A percentile compares a stretch with the other conserved stretches of the same genome.
phyloP scores from a whole-genome alignment of 2,329 filamentous ascomycete genomes.

The Reticulascus tulasneorum region DNA sequence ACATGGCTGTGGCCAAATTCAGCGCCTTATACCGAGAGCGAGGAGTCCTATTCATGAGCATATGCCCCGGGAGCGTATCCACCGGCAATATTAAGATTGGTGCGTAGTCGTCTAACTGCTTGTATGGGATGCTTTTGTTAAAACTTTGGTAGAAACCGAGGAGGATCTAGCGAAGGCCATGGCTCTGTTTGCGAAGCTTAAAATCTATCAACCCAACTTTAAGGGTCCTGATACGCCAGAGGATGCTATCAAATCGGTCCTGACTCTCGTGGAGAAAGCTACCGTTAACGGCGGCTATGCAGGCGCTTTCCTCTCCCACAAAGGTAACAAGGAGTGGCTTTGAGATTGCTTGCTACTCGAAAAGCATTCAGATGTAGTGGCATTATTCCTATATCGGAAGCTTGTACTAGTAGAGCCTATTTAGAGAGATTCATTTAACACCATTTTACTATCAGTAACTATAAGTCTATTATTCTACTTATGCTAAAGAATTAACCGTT shows the following conservation, averaged over 20 bases:
- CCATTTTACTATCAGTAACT: no score
- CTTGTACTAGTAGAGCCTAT: no score
- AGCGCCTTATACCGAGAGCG: slow-evolving; percentile 42
- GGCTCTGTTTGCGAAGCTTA: slow-evolving; percentile 24
- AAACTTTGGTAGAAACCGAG: slow-evolving; percentile 15
- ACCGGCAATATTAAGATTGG: no score
- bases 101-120: not conserved
- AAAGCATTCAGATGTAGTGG: no score
- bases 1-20: slow-evolving; percentile 50
- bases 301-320: slow-evolving; percentile 50
- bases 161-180: slow-evolving; percentile 20
- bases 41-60: slow-evolving; percentile 46
- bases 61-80: no score
- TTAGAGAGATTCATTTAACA: no score
- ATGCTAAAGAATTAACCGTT: no score
- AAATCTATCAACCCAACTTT: slow-evolving; percentile 35
- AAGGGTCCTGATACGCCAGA: slow-evolving; percentile 29
- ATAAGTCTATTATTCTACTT: no score
- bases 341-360: no score
- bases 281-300: slow-evolving; percentile 42
- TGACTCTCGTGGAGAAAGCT: slow-evolving; percentile 28
- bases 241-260: slow-evolving; percentile 27
- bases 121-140: not conserved
- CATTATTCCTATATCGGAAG: no score
- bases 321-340: slow-evolving; percentile 50